Base-by-base conservation (phyloP, 768 basidiomycete genomes). In the Pilatotrama ljubarskyi region DNA sequence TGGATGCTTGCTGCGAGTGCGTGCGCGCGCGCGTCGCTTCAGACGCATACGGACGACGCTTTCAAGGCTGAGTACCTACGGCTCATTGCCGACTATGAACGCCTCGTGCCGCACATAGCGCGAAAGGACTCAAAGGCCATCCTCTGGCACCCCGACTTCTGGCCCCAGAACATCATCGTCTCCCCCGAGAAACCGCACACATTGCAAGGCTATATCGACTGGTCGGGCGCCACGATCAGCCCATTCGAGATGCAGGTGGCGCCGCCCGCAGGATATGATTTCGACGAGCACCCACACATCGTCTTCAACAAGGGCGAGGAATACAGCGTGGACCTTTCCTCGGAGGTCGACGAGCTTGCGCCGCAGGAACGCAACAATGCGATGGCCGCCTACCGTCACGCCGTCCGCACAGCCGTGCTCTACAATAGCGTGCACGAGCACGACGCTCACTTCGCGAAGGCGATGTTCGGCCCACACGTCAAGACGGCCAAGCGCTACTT, bases 91-190 rank as follows among this genome's bases (percentile, higher is more conserved):
- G 55, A 57, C 46, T 57, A 49, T 20, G 47, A 57, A 46, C 26
- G 38, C n/a, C 55, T 57, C 18, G 48, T 57, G 15, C 55, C 46
- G 6, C 37, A 49, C 22, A 48, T 57, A 18, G 47, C 55, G 5
- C 47, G 32, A 26, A 18, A 17, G 20, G 42, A 37, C 17, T 24
- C 22, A 25, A 29, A 32, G 32, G 38, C 40, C 32, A 61, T 58
- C 47, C 59, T 68, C 35, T 68, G 65, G 66, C 66, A 68, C 49
- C 59, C 66, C 38, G 66, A 68, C 53, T 47, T 68, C 14, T 49
- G 64, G 51, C 35, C 40, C 10, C 40, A 53, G 24, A 68, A 68
- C 46, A 56, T 68, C 36, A 26, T 64, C 22, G 53, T 64, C 49
- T 53, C 62, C 24, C 51, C 37, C 2, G 51, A 40, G 15, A 36